Base-by-base conservation (phyloP, 805 yeast species). In the Clavispora phyllophila region DNA sequence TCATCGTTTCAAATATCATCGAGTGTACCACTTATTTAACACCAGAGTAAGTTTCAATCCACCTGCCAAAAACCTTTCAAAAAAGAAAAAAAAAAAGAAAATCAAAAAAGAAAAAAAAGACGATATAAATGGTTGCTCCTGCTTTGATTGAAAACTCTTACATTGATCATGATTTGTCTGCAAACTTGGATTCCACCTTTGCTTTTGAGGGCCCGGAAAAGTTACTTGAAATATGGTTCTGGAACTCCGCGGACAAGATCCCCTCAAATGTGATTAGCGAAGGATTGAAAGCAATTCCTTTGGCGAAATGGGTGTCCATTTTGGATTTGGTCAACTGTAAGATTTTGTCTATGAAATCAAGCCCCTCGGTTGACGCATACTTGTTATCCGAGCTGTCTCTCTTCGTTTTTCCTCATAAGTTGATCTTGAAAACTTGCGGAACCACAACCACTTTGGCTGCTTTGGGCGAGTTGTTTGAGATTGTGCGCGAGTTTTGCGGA, bases 181-280 rank as follows among this genome's bases (percentile, higher is more conserved):
- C 81, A 36, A 75, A 78, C 46, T 70, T 90, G 49, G 97, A 90
- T 66, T 89, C 96, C 15, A 75, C 95, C 12, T 84, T 81, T 58
- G 96, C 97, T 2, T 91, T 91, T 60, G 98, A 91, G 70, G 98
- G 99, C 6, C 98, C 99, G 25, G 98, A 91, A 64, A 93, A 91
- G 64, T 72, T 91, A 44, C 71, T 93, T 33, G 96, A 91, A 61
- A 72, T 91, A 45, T 90, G 96, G 96, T 82, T 89, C 60, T 81
- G 82, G 53, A 76, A 82, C 10, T 62, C 71, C 29, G 69, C 68
- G 32, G 45, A 58, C 20, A 51, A 62, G n/a, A 53, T 72, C 15
- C 76, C 77, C 1, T 25, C 53, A 22, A 61, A 68, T 10, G 57
- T 64, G 56, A 48, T 59, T 25, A 48, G 39, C 7, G 70, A 67